phyloP scores from a whole-genome alignment of 352 stramenopile genomes.

The Pilasporangium apinafurcum region DNA sequence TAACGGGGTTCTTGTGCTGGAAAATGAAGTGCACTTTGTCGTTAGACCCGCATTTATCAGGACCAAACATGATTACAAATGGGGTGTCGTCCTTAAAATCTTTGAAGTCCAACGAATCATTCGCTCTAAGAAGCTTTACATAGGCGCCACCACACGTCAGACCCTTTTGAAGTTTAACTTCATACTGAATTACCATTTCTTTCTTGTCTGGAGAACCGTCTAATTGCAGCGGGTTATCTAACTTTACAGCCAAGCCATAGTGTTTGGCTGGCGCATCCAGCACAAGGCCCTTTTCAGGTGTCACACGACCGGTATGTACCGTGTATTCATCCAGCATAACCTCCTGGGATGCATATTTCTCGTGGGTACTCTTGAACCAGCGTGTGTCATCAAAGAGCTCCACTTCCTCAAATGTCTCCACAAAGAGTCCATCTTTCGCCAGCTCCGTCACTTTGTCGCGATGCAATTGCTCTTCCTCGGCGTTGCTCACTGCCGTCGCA shows the following conservation, averaged over 20 bases:
- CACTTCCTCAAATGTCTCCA: constrained; percentile 72
- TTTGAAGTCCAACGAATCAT: constrained; percentile 38
- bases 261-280: constrained; percentile 65
- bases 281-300: constrained; percentile 64
- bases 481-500: constrained; percentile 4
- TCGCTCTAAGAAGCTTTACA: constrained; percentile 88
- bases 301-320: constrained; percentile 40
- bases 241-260: constrained; percentile 73
- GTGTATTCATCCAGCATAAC: constrained; percentile 62
- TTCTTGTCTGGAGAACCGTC: constrained; percentile 65
- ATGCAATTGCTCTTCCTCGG: constrained; percentile 16
- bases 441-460: constrained; percentile 47
- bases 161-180: constrained; percentile 90
- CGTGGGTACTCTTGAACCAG: constrained; percentile 80
- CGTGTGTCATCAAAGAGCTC: constrained; percentile 52
- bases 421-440: constrained; percentile 47
- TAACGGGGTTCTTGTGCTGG: constrained; percentile 91
- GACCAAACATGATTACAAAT: constrained; percentile 95
- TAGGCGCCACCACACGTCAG: constrained; percentile 91
- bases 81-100: constrained; percentile 80
- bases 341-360: constrained; percentile 77
- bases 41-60: constrained; percentile 90
- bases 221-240: constrained; percentile 55
- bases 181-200: constrained; percentile 92
- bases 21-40: constrained; percentile 96